Percentiles rank a stretch among this genome's conserved stretches.
Evolutionary conservation across 495 filamentous ascomycete species (phyloP).

Genomic region (Penicillium cinerascens): DNA sequence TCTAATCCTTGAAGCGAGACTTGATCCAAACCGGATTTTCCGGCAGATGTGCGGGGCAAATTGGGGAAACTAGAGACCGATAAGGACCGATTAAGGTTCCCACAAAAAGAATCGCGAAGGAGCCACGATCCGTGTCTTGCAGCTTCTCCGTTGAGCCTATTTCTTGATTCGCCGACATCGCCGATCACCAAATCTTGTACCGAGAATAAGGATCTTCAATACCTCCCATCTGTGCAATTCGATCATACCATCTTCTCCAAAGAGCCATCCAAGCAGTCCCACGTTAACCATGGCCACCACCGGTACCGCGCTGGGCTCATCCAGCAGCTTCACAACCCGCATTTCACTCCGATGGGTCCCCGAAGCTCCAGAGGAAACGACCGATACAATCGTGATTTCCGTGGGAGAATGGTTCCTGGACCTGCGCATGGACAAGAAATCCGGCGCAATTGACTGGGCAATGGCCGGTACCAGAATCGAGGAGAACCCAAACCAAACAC

Average conservation of each 20-base stretch:
- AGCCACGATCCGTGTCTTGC: conserved; percentile 10
- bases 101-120: background rate
- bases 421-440: conserved; percentile 16
- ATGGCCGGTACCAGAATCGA: conserved; percentile 15
- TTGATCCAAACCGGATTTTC: background rate
- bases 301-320: conserved; percentile 7
- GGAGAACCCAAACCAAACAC: conserved; percentile 10
- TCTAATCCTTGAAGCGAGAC: background rate
- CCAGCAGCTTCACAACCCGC: conserved; percentile 10
- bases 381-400: conserved; percentile 16
- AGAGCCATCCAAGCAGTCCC: background rate
- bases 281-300: conserved; percentile 11
- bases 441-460: conserved; percentile 21
- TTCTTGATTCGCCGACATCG: conserved; percentile 9
- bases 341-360: conserved; percentile 19
- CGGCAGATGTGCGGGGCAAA: background rate
- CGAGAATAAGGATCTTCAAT: background rate
- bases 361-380: conserved; percentile 12
- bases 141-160: no score
- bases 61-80: no score
- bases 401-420: conserved; percentile 18
- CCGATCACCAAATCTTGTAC: conserved; percentile 1
- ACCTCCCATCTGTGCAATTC: background rate
- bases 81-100: background rate
- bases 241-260: background rate